phyloP scores from a whole-genome alignment of 768 basidiomycete species.

The Lenzites betulinus region DNA sequence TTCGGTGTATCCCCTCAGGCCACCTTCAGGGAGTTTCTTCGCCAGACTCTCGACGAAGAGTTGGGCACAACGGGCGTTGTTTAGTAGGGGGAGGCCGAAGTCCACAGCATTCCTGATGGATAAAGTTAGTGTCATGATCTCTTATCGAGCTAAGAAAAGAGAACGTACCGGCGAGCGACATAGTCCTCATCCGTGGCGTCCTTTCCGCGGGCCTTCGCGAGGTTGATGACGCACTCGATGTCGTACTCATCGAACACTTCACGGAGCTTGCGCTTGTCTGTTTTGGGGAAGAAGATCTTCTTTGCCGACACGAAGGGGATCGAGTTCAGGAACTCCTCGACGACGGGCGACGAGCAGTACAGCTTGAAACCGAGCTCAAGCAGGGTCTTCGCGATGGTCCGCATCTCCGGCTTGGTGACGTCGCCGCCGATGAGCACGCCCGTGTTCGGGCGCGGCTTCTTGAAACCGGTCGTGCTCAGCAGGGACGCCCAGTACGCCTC shows the following conservation, averaged over 20 bases:
- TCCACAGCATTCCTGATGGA: conserved; percentile 83
- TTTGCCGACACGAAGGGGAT: conserved; percentile 79
- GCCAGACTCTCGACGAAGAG: conserved; percentile 90
- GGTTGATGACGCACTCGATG: conserved; percentile 93
- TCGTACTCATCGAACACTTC: conserved; percentile 94
- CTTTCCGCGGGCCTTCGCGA: conserved; percentile 76
- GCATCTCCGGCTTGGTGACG: conserved; percentile 84
- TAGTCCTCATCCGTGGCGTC: conserved; percentile 91
- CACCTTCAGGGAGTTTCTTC: conserved; percentile 81
- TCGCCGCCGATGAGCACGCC: conserved; percentile 96
- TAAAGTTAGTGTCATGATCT: background rate
- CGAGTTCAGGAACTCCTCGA: conserved; percentile 80
- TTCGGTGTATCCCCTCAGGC: conserved; percentile 76
- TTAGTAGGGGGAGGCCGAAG: conserved; percentile 90
- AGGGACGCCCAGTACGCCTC: conserved; percentile 97
- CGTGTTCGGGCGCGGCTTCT: conserved; percentile 77
- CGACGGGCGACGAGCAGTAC: conserved; percentile 78
- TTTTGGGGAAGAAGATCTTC: conserved; percentile 94
- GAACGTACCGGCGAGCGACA: conserved; percentile 80
- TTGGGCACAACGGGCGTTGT: conserved; percentile 85
- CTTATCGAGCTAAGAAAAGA: background rate
- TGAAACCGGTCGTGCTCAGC: conserved; percentile 96
- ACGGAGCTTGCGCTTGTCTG: conserved; percentile 93
- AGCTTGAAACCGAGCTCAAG: conserved; percentile 92
- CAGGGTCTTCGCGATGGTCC: conserved; percentile 74